phyloP scores from a whole-genome alignment of 495 filamentous ascomycete species.

The Penicillium robsamsonii region DNA sequence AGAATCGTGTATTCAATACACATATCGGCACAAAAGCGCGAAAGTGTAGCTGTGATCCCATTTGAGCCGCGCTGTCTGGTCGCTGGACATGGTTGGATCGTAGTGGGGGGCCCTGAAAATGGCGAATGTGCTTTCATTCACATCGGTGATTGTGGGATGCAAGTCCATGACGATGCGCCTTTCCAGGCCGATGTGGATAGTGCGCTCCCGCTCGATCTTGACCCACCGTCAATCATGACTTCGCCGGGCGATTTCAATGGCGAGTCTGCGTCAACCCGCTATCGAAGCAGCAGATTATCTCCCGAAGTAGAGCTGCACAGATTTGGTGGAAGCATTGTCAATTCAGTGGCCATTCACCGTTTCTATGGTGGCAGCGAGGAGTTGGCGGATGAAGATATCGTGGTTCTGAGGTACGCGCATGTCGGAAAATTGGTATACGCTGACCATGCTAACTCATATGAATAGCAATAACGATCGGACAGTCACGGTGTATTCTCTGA shows the following conservation, averaged over 20 bases:
- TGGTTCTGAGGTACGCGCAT: conserved; percentile 56
- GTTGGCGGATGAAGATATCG: conserved; percentile 57
- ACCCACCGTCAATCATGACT: conserved; percentile 33
- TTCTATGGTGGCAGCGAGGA: conserved; percentile 48
- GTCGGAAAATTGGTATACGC: background rate
- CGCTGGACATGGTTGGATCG: conserved; percentile 82
- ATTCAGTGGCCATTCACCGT: conserved; percentile 68
- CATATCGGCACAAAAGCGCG: conserved; percentile 66
- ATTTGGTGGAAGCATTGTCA: conserved; percentile 61
- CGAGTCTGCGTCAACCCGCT: conserved; percentile 30
- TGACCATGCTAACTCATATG: conserved; percentile 12
- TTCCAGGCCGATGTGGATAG: conserved; percentile 57
- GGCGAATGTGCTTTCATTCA: conserved; percentile 82
- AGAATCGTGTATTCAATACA: conserved; percentile 72
- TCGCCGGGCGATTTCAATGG: conserved; percentile 24
- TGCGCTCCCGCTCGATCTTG: conserved; percentile 57
- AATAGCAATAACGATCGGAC: conserved; percentile 84
- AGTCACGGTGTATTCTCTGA: conserved; percentile 73
- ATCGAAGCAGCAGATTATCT: conserved; percentile 29
- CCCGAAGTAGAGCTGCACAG: conserved; percentile 53
- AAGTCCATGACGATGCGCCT: conserved; percentile 31
- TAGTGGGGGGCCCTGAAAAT: conserved; percentile 74
- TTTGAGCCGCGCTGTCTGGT: conserved; percentile 85
- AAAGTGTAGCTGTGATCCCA: conserved; percentile 71
- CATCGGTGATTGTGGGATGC: conserved; percentile 44